These are phyloP conservation scores for Acacia pycnantha DNA, from an alignment of 331 rosid species.

Conservation along the genomic window DNA sequence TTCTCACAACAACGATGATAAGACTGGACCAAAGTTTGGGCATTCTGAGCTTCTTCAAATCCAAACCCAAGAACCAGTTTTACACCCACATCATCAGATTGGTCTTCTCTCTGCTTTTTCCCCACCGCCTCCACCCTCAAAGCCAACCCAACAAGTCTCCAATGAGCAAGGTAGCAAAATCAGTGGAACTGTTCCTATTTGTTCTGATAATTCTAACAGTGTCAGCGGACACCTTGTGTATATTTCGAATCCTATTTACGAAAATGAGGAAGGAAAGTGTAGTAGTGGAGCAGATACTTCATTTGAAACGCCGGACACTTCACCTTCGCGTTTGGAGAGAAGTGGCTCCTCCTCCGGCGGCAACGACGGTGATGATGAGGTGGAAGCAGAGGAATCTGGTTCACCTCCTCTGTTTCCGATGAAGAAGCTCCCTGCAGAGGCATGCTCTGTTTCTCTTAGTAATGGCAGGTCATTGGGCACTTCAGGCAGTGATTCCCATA, in stretches of 20 bases:
- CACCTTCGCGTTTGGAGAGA: constrained; percentile 67
- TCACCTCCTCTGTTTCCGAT: constrained; percentile 85
- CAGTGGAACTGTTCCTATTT: neutral
- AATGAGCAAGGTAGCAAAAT: neutral
- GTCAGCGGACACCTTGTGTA: constrained; percentile 53
- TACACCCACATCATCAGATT: constrained; percentile 29
- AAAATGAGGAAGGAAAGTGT: constrained; percentile 41
- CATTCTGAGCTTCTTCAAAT: constrained; percentile 42
- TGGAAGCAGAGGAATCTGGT: constrained; percentile 25
- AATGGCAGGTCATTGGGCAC: constrained; percentile 58
- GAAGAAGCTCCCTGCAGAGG: constrained; percentile 82
- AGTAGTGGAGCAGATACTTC: constrained; percentile 51
- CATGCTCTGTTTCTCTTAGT: constrained; percentile 68
- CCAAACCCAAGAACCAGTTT: constrained; percentile 34
- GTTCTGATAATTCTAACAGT: constrained; percentile 9
- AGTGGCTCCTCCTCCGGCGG: constrained; percentile 42
- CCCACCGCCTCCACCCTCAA: constrained; percentile 35
- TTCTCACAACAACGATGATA: constrained; percentile 38
- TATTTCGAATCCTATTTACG: constrained; percentile 90
- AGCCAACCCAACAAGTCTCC: constrained; percentile 29
- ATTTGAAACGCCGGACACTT: constrained; percentile 82
- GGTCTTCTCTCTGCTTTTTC: constrained; percentile 36
- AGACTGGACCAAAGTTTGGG: constrained; percentile 32
- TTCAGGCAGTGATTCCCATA: constrained; percentile 72
- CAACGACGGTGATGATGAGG: constrained; percentile 43